Percentiles rank a stretch among this genome's conserved stretches.
These are phyloP conservation scores for Globisporangium camurandrum DNA, from an alignment of 352 stramenopile species.

Conservation along the genomic window DNA sequence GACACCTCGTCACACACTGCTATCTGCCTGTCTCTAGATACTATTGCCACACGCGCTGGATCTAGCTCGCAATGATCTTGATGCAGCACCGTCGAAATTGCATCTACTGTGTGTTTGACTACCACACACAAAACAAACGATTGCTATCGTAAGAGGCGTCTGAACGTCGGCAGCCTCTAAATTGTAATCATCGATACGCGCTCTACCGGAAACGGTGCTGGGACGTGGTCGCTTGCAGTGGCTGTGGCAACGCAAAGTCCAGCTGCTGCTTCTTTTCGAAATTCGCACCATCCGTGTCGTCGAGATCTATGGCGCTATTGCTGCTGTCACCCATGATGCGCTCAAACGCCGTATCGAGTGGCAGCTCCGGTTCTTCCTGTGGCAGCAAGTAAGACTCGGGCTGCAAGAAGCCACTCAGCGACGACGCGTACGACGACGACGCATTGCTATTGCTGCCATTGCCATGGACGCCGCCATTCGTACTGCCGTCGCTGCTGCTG, in stretches of 20 bases:
- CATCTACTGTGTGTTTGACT: too few relatives aligned
- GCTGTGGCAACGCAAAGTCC: conserved; percentile 14
- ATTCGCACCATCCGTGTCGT: conserved; percentile 8
- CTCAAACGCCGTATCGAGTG: conserved; percentile 32
- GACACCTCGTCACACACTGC: too few relatives aligned
- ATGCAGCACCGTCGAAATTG: too few relatives aligned
- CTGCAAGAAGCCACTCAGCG: conserved; percentile 57
- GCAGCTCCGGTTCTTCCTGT: conserved; percentile 34
- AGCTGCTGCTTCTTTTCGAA: conserved; percentile 16
- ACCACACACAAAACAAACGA: too few relatives aligned
- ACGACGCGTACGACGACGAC: conserved; percentile 33
- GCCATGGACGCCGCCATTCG: not conserved
- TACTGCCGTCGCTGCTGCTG: not conserved
- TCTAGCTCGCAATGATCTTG: too few relatives aligned
- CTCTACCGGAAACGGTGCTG: conserved; percentile 35
- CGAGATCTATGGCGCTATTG: too few relatives aligned
- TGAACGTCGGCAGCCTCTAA: too few relatives aligned
- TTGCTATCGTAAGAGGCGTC: too few relatives aligned
- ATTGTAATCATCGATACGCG: conserved; percentile 1
- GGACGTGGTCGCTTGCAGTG: conserved; percentile 12
- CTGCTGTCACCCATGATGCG: conserved; percentile 21
- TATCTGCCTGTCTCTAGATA: too few relatives aligned
- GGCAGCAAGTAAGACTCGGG: conserved; percentile 44
- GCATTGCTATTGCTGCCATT: not conserved
- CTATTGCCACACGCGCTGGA: too few relatives aligned